Evolutionary conservation across 805 yeast genomes (phyloP), one percentile per base, ranked within the genome.

Genomic region (Nematodospora valgi): DNA sequence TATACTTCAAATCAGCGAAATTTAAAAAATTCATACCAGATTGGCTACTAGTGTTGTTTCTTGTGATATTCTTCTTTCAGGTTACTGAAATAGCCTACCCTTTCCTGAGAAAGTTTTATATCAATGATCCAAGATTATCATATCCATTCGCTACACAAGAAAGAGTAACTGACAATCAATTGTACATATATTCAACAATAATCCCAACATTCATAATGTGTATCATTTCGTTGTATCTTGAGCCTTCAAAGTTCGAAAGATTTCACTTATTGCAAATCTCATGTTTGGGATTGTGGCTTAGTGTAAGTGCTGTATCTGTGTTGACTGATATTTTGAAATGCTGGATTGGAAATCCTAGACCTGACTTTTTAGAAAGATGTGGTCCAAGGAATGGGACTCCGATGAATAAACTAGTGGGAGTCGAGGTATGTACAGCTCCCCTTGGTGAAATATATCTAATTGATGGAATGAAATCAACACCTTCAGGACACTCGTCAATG

Each of bases 361-460:
- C 73, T 4, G 73, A 68, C 38, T 68, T 68, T 43, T 44, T 68
- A 32, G 58, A 58, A 25, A 51, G 73, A 28, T 68, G 73, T 46
- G 56, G 48, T 26, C 62, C 64, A 27, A 14, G 13, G 7, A 43
- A 29, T 28, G 45, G 47, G 3, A 55, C 67, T 7, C 57, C 62
- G 1, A 19, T 39, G 2, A 44, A 54, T 28, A 35, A 11, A 18
- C 52, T 52, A 26, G 66, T 62, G 6, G 58, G 51, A 15, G 39
- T 60, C 19, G 47, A 50, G 11, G 60, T 59, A 3, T 64, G 71
- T 39, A 51, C 64, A 3, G 51, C 55, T 1, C 63, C 65, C 1
- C 44, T 61, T 27, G 64, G 67, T 4, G 37, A 41, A 12, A 39
- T 44, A 39, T 41, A 45, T 12, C 44, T 63, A 15, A 27, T 43